Percentiles rank a stretch among this genome's conserved stretches.
Evolutionary conservation across 345 rosid species (phyloP).

Genomic region (Hypericum perforatum): DNA sequence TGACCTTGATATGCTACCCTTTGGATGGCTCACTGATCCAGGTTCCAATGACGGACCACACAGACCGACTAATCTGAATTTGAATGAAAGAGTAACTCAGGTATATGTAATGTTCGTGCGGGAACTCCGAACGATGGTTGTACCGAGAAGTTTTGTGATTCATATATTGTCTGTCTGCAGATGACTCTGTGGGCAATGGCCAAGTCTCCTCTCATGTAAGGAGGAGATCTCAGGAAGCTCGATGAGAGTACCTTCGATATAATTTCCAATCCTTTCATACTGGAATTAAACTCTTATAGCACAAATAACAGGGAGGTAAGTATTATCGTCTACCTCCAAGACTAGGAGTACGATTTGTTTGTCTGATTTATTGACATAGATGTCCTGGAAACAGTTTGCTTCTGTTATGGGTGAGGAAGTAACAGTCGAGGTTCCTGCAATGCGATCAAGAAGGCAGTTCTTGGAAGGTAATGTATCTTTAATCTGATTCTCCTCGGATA

Average conservation of each 20-base stretch:
- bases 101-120: slow-evolving; percentile 14
- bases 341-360: no score
- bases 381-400: no score
- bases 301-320: slow-evolving; percentile 67
- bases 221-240: slow-evolving; percentile 79
- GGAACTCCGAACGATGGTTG: no score
- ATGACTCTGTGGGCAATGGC: slow-evolving; percentile 93
- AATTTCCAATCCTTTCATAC: slow-evolving; percentile 60
- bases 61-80: slow-evolving; percentile 47
- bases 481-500: slow-evolving; percentile 3
- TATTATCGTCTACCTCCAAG: background rate
- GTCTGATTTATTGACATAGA: no score
- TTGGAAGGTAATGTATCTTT: slow-evolving; percentile 34
- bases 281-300: slow-evolving; percentile 65
- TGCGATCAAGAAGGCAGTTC: no score
- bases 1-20: slow-evolving; percentile 83
- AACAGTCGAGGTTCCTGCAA: no score
- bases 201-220: slow-evolving; percentile 89
- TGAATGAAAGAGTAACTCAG: slow-evolving; percentile 73
- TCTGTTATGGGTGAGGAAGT: no score
- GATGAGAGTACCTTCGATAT: slow-evolving; percentile 47
- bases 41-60: slow-evolving; percentile 76
- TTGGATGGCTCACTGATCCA: slow-evolving; percentile 86
- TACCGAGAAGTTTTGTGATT: slow-evolving; percentile 2
- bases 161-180: slow-evolving; percentile 27